Evolutionary conservation across 2,329 filamentous ascomycete species (phyloP), one percentile per base, ranked within the genome.

Genomic region (Diaporthe australafricana): DNA sequence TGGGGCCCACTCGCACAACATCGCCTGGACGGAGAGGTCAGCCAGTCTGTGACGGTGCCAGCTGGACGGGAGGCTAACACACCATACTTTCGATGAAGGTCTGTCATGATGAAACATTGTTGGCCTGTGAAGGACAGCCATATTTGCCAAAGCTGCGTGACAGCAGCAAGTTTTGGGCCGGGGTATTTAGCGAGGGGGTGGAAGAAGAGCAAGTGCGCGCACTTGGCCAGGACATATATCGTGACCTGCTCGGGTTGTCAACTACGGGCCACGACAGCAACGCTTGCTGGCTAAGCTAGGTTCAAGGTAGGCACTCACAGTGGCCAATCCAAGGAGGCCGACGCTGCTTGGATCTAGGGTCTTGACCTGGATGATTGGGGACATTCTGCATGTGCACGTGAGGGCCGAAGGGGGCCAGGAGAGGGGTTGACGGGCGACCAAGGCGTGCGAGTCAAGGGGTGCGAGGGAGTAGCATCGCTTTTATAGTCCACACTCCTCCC

Each of bases 1-100:
- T 82, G 0, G 85, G 84, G 0, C 78, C 79, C 30, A 83, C 78
- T 5, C 84, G 81, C 5, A 87, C 77, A 14, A 78, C 74, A 25
- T 77, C 74, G 8, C 78, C 78, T 79, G 32, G 14, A 14, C 22
- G 20, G 22, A 20, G 7, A 35, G 22, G 52, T 69, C 52, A 50
- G 65, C 30, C 22, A 56, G 65, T 30, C 38, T 42, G n/a, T 2
- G 35, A 40, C 65, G 42, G 60, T 16, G 42, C n/a, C n/a, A 25
- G 42, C 20, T 25, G 30, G 65, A 48, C 22, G 42, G 7, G 30
- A 50, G 42, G 60, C 27, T 30, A n/a, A 63, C 66, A 35, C 62
- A 70, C 66, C 70, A 35, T 72, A 50, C 45, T 72, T 57, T 42
- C 42, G 48, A 25, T 72, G 70, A 4, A 72, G 40, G 2, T 70